These are phyloP conservation scores for Candida labiduridarum DNA, from an alignment of 1,139 yeast genomes.

Conservation along the genomic window DNA sequence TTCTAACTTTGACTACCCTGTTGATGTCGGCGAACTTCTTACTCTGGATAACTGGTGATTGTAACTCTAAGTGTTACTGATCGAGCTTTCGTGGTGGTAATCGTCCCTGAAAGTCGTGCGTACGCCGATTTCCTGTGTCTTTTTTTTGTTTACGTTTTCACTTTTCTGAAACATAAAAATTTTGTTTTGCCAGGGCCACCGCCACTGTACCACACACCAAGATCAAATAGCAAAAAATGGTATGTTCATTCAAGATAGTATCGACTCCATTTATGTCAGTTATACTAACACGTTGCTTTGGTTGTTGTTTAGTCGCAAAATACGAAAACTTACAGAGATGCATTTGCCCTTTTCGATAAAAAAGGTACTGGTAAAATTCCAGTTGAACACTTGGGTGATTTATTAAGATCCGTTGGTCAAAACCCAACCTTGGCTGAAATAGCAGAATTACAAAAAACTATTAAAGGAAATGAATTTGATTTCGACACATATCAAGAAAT, in stretches of 20 bases:
- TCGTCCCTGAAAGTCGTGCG: background rate
- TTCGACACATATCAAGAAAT: slow-evolving; percentile 78
- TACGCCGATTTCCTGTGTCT: background rate
- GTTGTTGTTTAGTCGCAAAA: slow-evolving; percentile 40
- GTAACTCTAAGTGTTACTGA: too few species aligned
- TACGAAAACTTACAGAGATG: slow-evolving; percentile 87
- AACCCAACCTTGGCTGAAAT: slow-evolving; percentile 95
- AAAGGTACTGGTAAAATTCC: slow-evolving; percentile 94
- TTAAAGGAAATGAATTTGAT: slow-evolving; percentile 54
- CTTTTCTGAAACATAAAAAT: slow-evolving; percentile 1
- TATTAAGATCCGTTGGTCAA: slow-evolving; percentile 95
- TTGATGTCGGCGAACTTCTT: too few species aligned
- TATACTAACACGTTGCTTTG: slow-evolving; percentile 20
- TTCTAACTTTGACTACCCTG: too few species aligned
- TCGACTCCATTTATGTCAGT: background rate
- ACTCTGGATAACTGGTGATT: too few species aligned
- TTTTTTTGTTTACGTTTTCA: slow-evolving; percentile 5
- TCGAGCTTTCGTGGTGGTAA: background rate
- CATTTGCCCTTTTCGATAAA: slow-evolving; percentile 95
- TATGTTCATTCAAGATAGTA: background rate
- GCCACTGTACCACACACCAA: background rate
- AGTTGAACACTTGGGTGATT: slow-evolving; percentile 86
- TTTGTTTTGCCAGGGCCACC: background rate
- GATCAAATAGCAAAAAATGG: background rate
- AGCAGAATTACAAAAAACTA: slow-evolving; percentile 63